Percentiles rank a stretch among this genome's conserved stretches.
These are phyloP conservation scores for Saraca asoca DNA, from an alignment of 331 rosid species.

Conservation along the genomic window DNA sequence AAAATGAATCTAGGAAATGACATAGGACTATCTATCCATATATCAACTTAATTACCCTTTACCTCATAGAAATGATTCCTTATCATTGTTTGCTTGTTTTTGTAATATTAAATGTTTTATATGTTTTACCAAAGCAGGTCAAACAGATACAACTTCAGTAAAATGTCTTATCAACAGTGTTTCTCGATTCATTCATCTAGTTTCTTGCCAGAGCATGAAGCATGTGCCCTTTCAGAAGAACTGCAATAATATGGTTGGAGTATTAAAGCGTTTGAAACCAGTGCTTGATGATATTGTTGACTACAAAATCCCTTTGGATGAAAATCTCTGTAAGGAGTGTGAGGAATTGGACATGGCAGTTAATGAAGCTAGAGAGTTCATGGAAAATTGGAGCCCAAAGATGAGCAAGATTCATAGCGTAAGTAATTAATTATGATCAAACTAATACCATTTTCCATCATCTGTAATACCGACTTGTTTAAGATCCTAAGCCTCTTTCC, in stretches of 20 bases:
- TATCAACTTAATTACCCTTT: conserved; percentile 8
- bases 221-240: conserved; percentile 65
- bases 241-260: conserved; percentile 57
- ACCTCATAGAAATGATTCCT: conserved; percentile 7
- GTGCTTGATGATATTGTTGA: conserved; percentile 73
- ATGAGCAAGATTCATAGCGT: conserved; percentile 74
- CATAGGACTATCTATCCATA: not conserved
- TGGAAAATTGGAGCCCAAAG: conserved; percentile 83
- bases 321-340: conserved; percentile 56
- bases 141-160: conserved; percentile 61
- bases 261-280: conserved; percentile 73
- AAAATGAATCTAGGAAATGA: conserved; percentile 7
- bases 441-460: not conserved
- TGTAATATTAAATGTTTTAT: conserved; percentile 31
- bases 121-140: conserved; percentile 54
- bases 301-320: conserved; percentile 49
- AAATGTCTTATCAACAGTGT: conserved; percentile 84
- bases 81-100: conserved; percentile 1
- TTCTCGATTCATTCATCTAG: conserved; percentile 81
- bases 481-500: conserved; percentile 9
- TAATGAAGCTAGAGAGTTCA: conserved; percentile 70
- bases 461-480: not conserved
- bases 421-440: conserved; percentile 39
- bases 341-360: conserved; percentile 65
- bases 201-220: conserved; percentile 67